These are phyloP conservation scores for Pythium diclinum DNA, from an alignment of 352 stramenopile species.

Conservation along the genomic window DNA sequence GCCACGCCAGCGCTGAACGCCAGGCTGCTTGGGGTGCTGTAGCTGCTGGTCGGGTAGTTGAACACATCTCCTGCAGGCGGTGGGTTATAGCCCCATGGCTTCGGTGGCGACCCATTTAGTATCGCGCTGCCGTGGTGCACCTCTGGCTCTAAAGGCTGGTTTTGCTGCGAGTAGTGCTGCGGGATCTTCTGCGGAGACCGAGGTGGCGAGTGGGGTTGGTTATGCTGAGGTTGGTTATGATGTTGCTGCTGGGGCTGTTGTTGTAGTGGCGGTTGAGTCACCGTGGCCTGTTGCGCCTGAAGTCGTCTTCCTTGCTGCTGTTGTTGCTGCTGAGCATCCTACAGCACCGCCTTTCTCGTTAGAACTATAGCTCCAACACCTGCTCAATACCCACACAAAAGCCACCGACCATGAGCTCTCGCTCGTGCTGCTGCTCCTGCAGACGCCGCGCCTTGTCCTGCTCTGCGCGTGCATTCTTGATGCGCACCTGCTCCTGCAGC, in stretches of 20 bases:
- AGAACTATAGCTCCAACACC: background rate
- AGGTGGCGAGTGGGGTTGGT: background rate
- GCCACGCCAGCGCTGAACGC: background rate
- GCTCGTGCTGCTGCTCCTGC: slow-evolving; percentile 51
- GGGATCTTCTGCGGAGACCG: background rate
- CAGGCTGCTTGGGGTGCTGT: background rate
- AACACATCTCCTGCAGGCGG: background rate
- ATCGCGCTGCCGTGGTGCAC: slow-evolving; percentile 2
- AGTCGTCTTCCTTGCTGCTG: background rate
- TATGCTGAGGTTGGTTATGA: background rate
- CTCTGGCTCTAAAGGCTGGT: background rate
- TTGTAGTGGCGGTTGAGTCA: background rate
- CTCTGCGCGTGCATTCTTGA: slow-evolving; percentile 49
- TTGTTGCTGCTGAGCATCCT: slow-evolving; percentile 20
- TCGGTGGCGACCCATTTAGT: slow-evolving; percentile 9
- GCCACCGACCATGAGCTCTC: slow-evolving; percentile 33
- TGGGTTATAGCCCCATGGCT: slow-evolving; percentile 4
- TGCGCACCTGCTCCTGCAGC: slow-evolving; percentile 57
- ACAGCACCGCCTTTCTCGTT: background rate
- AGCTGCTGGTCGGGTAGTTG: slow-evolving; percentile 1
- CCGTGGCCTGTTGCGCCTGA: background rate
- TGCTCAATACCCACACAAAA: background rate
- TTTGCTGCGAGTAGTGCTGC: background rate
- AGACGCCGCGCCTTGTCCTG: slow-evolving; percentile 37
- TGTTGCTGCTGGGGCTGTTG: background rate